phyloP scores from a whole-genome alignment of 2,329 filamentous ascomycete species.

The Metarhizium guizhouense region DNA sequence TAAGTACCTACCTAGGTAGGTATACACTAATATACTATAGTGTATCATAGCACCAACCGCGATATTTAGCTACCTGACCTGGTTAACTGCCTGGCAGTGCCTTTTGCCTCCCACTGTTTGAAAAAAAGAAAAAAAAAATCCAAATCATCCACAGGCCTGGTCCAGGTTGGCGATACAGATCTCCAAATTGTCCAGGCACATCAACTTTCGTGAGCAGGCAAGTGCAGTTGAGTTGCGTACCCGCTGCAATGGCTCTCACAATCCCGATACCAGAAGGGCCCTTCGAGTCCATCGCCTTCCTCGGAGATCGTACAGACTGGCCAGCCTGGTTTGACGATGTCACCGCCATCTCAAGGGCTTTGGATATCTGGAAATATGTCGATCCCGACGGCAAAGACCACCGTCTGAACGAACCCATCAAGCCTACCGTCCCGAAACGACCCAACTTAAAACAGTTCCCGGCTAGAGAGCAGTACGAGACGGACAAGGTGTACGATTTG shows the following conservation, averaged over 20 bases:
- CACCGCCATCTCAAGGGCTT: constrained; percentile 1
- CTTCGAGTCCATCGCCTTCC: constrained; percentile 2
- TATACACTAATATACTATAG: too few relatives aligned
- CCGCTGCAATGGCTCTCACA: constrained; percentile 1
- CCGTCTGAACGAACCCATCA: constrained; percentile 1
- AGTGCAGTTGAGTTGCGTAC: not conserved
- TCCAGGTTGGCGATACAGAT: not conserved
- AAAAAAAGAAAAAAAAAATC: too few relatives aligned
- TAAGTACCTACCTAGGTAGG: too few relatives aligned
- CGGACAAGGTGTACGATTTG: constrained; percentile 4
- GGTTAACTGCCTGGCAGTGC: too few relatives aligned
- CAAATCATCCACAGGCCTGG: too few relatives aligned
- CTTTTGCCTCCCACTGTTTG: too few relatives aligned
- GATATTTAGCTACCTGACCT: too few relatives aligned
- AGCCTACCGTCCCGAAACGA: constrained; percentile 1
- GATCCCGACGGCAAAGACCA: constrained; percentile 2
- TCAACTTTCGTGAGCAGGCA: not conserved
- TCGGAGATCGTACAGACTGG: constrained; percentile 8
- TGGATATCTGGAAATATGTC: constrained; percentile 9
- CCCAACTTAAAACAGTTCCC: not conserved
- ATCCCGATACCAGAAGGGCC: not conserved
- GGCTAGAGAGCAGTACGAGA: not conserved
- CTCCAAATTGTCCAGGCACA: not conserved
- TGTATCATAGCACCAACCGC: too few relatives aligned
- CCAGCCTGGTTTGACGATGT: constrained; percentile 7